phyloP scores from a whole-genome alignment of 371 early-diverging fungal species.

The Actinomortierella wolfii region DNA sequence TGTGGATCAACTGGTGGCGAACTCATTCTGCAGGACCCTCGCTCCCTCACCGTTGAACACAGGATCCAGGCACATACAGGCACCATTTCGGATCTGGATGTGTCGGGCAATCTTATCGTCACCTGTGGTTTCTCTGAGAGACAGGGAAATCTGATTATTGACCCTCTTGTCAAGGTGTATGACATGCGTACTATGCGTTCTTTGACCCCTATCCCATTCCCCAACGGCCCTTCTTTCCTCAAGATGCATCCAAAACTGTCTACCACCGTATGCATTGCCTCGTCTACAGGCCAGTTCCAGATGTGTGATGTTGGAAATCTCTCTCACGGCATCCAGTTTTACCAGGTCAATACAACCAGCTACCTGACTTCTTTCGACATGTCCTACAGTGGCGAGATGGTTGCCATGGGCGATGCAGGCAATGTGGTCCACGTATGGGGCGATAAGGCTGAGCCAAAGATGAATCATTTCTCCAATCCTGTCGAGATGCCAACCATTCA shows the following conservation, averaged over 20 bases:
- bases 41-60: constrained; percentile 71
- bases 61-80: constrained; percentile 79
- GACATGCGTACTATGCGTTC: constrained; percentile 80
- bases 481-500: constrained; percentile 64
- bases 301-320: constrained; percentile 72
- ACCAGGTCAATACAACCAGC: constrained; percentile 69
- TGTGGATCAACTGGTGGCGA: constrained; percentile 74
- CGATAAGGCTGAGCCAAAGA: constrained; percentile 63
- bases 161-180: constrained; percentile 83
- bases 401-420: constrained; percentile 73
- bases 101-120: constrained; percentile 71
- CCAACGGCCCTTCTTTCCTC: constrained; percentile 70
- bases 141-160: constrained; percentile 67
- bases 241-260: constrained; percentile 77
- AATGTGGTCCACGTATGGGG: constrained; percentile 74
- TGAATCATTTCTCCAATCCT: constrained; percentile 72
- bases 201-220: constrained; percentile 75
- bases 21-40: constrained; percentile 72
- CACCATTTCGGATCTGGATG: constrained; percentile 76
- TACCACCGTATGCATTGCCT: constrained; percentile 68
- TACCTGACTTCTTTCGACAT: constrained; percentile 73
- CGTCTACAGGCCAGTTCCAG: constrained; percentile 75
- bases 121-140: constrained; percentile 82
- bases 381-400: constrained; percentile 74
- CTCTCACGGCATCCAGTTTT: constrained; percentile 65